These are phyloP conservation scores for Diutina rugosa DNA, from an alignment of 1,139 yeast genomes.

Conservation along the genomic window DNA sequence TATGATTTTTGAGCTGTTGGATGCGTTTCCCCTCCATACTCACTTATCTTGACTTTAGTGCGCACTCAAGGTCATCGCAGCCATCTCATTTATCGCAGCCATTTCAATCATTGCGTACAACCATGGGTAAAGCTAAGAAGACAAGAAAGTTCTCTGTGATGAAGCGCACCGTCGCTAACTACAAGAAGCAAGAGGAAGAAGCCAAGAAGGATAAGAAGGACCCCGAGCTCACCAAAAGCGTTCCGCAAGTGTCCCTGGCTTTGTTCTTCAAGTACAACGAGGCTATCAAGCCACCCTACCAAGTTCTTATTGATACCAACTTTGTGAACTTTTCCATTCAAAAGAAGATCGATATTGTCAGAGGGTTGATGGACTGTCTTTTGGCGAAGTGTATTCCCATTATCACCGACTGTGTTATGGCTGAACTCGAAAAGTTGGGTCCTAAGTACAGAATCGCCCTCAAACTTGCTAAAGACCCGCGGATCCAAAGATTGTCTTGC, in stretches of 20 bases:
- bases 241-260: conserved; percentile 94
- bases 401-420: conserved; percentile 95
- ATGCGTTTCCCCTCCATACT: too few species aligned
- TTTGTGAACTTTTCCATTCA: conserved; percentile 93
- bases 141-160: conserved; percentile 93
- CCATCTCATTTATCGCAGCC: background rate
- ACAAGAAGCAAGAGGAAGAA: conserved; percentile 8
- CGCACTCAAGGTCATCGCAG: background rate
- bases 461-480: conserved; percentile 83
- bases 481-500: conserved; percentile 78
- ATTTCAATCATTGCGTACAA: background rate
- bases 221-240: conserved; percentile 68
- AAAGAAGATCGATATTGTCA: conserved; percentile 81
- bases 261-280: conserved; percentile 88
- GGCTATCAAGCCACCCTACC: conserved; percentile 94
- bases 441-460: conserved; percentile 90
- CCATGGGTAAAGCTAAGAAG: conserved; percentile 93
- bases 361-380: conserved; percentile 93
- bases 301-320: conserved; percentile 88
- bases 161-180: conserved; percentile 45
- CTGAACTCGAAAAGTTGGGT: conserved; percentile 91
- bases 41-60: background rate
- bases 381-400: conserved; percentile 93
- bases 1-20: too few species aligned
- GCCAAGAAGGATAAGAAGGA: conserved; percentile 37